These are phyloP conservation scores for Aethionema arabicum DNA, from an alignment of 345 rosid species.

Conservation along the genomic window DNA sequence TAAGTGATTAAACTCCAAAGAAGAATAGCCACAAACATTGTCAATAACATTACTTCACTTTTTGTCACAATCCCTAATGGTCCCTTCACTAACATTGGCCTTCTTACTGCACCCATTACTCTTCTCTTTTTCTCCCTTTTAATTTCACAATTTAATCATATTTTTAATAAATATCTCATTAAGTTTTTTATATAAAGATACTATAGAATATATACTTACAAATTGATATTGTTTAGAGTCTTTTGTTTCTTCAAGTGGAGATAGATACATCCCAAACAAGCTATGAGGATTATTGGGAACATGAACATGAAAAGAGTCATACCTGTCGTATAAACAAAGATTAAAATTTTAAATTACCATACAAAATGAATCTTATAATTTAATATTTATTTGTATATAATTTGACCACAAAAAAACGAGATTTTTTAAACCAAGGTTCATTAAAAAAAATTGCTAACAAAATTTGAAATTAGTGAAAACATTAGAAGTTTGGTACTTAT, in stretches of 20 bases:
- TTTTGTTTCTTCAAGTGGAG: conserved; percentile 47
- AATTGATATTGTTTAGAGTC: neutral
- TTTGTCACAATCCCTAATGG: conserved; percentile 81
- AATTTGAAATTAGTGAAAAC: no score
- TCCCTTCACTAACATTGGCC: conserved; percentile 70
- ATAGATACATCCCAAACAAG: conserved; percentile 53
- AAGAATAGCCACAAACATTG: conserved; percentile 67
- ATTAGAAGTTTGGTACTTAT: no score
- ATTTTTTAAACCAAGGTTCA: no score
- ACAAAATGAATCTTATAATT: neutral
- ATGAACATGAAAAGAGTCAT: conserved; percentile 45
- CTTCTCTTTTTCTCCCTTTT: conserved; percentile 28
- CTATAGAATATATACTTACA: conserved; percentile 19
- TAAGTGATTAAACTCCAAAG: conserved; percentile 57
- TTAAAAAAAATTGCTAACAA: no score
- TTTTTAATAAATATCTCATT: neutral
- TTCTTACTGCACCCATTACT: conserved; percentile 37
- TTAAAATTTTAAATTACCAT: conserved; percentile 1
- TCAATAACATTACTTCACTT: conserved; percentile 56
- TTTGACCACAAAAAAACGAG: no score
- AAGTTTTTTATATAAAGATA: no score
- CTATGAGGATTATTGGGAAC: conserved; percentile 61
- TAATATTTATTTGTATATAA: no score
- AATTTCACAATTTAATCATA: neutral
- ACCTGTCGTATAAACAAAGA: conserved; percentile 41